Base-by-base conservation (phyloP, 1,284 basidiomycete genomes). In the Apiotrichum siamense region DNA sequence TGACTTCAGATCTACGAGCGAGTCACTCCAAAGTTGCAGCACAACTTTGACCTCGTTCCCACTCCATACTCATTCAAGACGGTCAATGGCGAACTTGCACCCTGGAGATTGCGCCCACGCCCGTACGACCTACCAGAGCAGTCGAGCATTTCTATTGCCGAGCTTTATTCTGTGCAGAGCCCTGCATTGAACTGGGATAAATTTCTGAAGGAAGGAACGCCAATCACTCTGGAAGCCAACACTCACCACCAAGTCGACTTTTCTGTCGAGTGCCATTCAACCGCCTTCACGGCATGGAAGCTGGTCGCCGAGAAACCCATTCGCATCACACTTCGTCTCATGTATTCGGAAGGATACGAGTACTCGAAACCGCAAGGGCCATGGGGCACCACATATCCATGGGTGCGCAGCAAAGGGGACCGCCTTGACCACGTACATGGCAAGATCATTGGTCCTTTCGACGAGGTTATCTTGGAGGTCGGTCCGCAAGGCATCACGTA, bases 281-380 rank as follows among this genome's bases (percentile, higher is more conserved):
- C 63, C 12, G 63, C 63, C 3, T 65, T 63, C 44, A 33, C 17
- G 4, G 24, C 24, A 12, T 40, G 39, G 39, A 27, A n/a, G 17
- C 17, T 40, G 2, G 15, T n/a, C n/a, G 24, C 11, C 6, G 4
- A 12, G 10, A 9, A 24, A 6, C 39, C 24, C 24, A 18, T 25
- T 7, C 3, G 24, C 17, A 9, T 40, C 15, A 40, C 9, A 17
- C 24, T 40, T 3, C 13, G 25, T 38, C 26, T 62, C 26, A 62
- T 55, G 6, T 65, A 65, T 27, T 63, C 63, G 9, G 63, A 65
- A 47, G 61, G 58, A 3, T 65, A 65, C 39, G 63, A 65, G 48
- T 44, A 52, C n/a, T n/a, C n/a, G 3, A 49, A 60, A 20, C 57
- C 59, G 0, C 27, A 57, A 20, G 46, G 39, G n/a, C n/a, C n/a